Conservation (phyloP, 2,329 filamentous ascomycete species). For the Botrytis byssoidea region DNA sequence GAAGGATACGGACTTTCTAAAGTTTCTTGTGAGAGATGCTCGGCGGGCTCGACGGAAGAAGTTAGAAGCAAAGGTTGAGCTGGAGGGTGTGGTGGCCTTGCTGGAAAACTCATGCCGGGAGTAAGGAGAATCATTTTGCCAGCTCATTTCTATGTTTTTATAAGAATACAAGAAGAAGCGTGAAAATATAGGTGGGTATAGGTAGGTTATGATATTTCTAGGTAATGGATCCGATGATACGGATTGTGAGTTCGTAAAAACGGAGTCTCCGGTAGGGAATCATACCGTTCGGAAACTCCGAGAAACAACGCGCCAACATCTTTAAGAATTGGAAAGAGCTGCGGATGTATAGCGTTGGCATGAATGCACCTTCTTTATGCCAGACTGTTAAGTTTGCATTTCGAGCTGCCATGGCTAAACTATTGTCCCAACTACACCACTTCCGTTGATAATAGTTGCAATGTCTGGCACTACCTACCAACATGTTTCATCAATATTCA, state of each 20-base stretch:
- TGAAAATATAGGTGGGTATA: constrained; percentile 9
- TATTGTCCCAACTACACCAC: not conserved
- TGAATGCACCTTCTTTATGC: not conserved
- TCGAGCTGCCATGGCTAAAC: not conserved
- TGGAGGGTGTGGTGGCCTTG: not conserved
- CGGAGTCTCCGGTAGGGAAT: not conserved
- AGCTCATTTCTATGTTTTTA: constrained; percentile 5
- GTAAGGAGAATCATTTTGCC: constrained; percentile 12
- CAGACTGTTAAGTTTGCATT: not conserved
- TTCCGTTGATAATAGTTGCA: not conserved
- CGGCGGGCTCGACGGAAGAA: constrained; percentile 15
- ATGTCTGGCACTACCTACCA: not conserved
- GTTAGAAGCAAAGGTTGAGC: not conserved
- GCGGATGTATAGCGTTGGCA: no score
- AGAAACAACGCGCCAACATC: not conserved
- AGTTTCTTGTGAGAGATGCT: constrained; percentile 16
- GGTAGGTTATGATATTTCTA: constrained; percentile 15
- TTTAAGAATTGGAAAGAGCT: constrained; percentile 3
- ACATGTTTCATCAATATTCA: not conserved
- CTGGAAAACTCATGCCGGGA: constrained; percentile 15
- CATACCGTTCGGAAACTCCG: not conserved
- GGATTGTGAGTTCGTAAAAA: not conserved
- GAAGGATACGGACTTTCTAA: constrained; percentile 16
- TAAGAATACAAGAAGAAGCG: constrained; percentile 4
- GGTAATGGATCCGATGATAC: constrained; percentile 1